Percentiles rank a stretch among this genome's conserved stretches.
These are phyloP conservation scores for Plantago ovata DNA, from an alignment of 257 asterid species.

Conservation along the genomic window DNA sequence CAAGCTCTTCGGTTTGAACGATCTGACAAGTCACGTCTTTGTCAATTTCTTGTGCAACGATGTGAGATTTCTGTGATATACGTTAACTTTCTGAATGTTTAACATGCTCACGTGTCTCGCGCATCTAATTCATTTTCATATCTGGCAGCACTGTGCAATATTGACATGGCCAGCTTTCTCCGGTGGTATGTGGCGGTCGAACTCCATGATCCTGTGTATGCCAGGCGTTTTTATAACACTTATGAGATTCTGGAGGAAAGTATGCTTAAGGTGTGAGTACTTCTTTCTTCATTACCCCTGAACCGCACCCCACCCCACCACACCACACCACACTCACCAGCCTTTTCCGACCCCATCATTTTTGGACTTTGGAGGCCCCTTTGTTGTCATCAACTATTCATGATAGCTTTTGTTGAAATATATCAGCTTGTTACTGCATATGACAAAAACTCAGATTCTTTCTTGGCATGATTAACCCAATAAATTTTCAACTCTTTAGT, in stretches of 20 bases:
- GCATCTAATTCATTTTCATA: constrained; percentile 13
- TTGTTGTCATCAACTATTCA: neutral
- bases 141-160: constrained; percentile 76
- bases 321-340: too few species aligned
- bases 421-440: constrained; percentile 2
- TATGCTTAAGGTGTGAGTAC: constrained; percentile 65
- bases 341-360: neutral
- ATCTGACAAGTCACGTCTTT: constrained; percentile 85
- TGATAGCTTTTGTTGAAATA: constrained; percentile 1
- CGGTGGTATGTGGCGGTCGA: constrained; percentile 99
- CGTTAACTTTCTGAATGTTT: constrained; percentile 22
- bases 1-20: constrained; percentile 99
- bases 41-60: constrained; percentile 92
- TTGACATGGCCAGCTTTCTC: constrained; percentile 96
- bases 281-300: constrained; percentile 6
- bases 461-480: too few species aligned
- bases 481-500: too few species aligned
- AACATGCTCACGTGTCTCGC: constrained; percentile 12
- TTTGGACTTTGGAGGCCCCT: neutral
- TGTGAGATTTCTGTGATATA: constrained; percentile 51
- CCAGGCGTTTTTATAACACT: constrained; percentile 85
- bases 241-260: constrained; percentile 90
- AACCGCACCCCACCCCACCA: neutral
- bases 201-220: constrained; percentile 93
- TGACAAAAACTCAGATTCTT: neutral